These are phyloP conservation scores for Craterostigma plantagineum DNA, from an alignment of 257 asterid species.

Conservation along the genomic window DNA sequence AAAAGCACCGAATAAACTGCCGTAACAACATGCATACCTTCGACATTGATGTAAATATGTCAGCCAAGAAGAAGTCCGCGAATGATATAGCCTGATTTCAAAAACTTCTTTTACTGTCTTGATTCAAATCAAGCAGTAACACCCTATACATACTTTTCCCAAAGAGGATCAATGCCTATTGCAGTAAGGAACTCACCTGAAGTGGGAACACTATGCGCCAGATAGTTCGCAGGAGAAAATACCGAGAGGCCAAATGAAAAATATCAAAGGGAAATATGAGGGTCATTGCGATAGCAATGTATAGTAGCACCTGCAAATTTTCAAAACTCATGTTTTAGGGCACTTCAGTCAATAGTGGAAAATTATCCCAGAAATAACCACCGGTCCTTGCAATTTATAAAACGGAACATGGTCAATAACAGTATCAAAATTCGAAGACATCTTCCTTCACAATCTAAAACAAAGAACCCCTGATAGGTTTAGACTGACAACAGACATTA, in stretches of 20 bases:
- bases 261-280: constrained; percentile 89
- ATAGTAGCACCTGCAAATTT: constrained; percentile 66
- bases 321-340: no score
- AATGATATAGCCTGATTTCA: constrained; percentile 66
- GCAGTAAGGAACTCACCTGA: constrained; percentile 63
- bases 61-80: constrained; percentile 93
- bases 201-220: constrained; percentile 82
- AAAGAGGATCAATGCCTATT: no score
- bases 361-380: no score
- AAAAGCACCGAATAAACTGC: not conserved
- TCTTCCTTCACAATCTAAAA: no score
- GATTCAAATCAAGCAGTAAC: not conserved
- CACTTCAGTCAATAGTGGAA: no score
- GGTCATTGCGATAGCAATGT: constrained; percentile 66
- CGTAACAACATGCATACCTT: constrained; percentile 47
- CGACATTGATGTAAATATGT: constrained; percentile 93
- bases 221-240: constrained; percentile 66
- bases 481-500: not conserved
- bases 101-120: no score
- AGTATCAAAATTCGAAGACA: no score
- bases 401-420: no score
- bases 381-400: no score
- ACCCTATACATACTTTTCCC: no score
- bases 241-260: constrained; percentile 81
- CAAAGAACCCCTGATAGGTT: not conserved